These are phyloP conservation scores for Jatropha podagrica DNA, from an alignment of 441 rosid genomes.

Conservation along the genomic window DNA sequence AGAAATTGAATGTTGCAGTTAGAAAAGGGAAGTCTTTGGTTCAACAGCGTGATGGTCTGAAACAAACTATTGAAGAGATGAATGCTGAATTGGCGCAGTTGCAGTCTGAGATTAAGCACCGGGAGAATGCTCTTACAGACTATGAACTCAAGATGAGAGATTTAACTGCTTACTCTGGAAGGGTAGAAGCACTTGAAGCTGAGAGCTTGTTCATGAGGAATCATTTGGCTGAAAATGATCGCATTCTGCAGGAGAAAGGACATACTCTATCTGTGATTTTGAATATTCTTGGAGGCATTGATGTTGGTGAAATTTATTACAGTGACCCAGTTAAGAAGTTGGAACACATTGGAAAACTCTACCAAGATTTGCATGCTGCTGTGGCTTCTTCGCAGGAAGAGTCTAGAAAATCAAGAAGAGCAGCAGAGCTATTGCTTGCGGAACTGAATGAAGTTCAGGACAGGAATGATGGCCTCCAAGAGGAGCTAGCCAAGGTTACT, in stretches of 20 bases:
- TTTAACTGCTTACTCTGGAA: slow-evolving; percentile 51
- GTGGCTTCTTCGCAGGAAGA: slow-evolving; percentile 71
- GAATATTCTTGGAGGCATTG: slow-evolving; percentile 53
- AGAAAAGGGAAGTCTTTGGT: slow-evolving; percentile 97
- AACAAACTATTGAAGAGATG: slow-evolving; percentile 79
- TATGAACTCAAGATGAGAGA: slow-evolving; percentile 65
- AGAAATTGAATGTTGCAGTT: slow-evolving; percentile 94
- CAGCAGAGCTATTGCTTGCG: slow-evolving; percentile 91
- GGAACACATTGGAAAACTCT: slow-evolving; percentile 51
- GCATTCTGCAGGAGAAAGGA: slow-evolving; percentile 62
- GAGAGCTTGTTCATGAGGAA: slow-evolving; percentile 64
- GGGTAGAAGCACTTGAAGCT: slow-evolving; percentile 61
- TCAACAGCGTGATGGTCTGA: slow-evolving; percentile 85
- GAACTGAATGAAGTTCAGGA: slow-evolving; percentile 99
- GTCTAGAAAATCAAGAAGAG: slow-evolving; percentile 79
- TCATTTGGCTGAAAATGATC: slow-evolving; percentile 65
- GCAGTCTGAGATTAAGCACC: slow-evolving; percentile 64
- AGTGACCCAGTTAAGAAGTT: slow-evolving; percentile 69
- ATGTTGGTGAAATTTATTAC: slow-evolving; percentile 52
- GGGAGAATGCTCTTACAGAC: slow-evolving; percentile 53
- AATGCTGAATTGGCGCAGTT: slow-evolving; percentile 56
- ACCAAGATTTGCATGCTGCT: slow-evolving; percentile 58
- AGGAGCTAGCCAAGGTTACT: slow-evolving; percentile 60
- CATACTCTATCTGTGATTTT: slow-evolving; percentile 47
- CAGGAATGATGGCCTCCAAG: slow-evolving; percentile 93